Evolutionary conservation across 768 basidiomycete genomes (phyloP).

Genomic region (Trametes elegans): DNA sequence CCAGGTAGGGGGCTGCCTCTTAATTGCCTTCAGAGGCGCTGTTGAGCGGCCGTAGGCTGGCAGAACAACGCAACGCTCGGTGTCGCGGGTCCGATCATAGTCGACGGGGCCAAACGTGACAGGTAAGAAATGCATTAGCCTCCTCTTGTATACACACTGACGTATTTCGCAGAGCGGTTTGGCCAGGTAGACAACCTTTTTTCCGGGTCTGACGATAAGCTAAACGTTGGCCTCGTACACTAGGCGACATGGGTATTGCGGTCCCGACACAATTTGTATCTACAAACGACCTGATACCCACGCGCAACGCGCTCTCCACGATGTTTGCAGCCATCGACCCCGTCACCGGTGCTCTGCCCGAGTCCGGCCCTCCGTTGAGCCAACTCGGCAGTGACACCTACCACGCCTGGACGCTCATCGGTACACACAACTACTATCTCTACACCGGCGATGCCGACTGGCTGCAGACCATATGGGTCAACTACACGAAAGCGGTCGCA

Average conservation of each 20-base stretch:
- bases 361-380: conserved; percentile 47
- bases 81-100: conserved; percentile 57
- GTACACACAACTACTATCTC: conserved; percentile 55
- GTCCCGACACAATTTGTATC: conserved; percentile 62
- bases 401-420: conserved; percentile 60
- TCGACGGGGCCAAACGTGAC: conserved; percentile 61
- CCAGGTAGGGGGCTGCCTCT: conserved; percentile 30
- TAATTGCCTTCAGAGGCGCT: conserved; percentile 1
- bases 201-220: not conserved
- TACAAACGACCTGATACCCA: conserved; percentile 55
- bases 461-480: conserved; percentile 50
- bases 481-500: conserved; percentile 55
- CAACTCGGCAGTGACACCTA: conserved; percentile 50
- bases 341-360: conserved; percentile 51
- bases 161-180: conserved; percentile 43
- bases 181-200: conserved; percentile 43
- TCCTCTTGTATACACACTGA: not conserved
- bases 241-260: conserved; percentile 63
- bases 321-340: conserved; percentile 57
- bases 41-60: conserved; percentile 38
- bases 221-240: not conserved
- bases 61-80: conserved; percentile 54
- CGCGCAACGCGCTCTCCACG: conserved; percentile 54
- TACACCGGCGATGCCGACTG: conserved; percentile 53
- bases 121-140: conserved; percentile 34